phyloP scores from a whole-genome alignment of 495 filamentous ascomycete genomes.

The Aeminium ludgeri region DNA sequence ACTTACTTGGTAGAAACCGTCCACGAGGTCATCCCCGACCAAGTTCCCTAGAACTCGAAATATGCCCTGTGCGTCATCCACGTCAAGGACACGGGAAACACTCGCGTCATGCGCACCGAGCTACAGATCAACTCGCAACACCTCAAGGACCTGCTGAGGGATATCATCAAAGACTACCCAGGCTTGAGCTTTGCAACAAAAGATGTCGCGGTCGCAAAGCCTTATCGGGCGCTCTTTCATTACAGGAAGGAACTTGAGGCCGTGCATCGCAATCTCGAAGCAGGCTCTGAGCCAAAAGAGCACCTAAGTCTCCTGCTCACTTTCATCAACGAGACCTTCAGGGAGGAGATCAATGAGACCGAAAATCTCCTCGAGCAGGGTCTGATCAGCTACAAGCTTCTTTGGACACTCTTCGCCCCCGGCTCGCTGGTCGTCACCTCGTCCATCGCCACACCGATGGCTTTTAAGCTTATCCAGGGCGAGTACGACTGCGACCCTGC shows the following conservation, averaged over 20 bases:
- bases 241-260: constrained; percentile 11
- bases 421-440: constrained; percentile 3
- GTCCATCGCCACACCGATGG: not conserved
- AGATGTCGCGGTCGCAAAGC: constrained; percentile 8
- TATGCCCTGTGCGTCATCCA: constrained; percentile 11
- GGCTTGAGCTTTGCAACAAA: constrained; percentile 13
- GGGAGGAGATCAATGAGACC: constrained; percentile 4
- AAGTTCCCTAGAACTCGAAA: constrained; percentile 11
- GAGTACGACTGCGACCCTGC: not conserved
- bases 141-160: constrained; percentile 12
- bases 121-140: constrained; percentile 15
- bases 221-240: constrained; percentile 9
- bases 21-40: constrained; percentile 6
- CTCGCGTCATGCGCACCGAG: too few relatives aligned
- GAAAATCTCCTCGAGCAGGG: constrained; percentile 7
- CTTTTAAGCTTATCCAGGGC: constrained; percentile 1
- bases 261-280: constrained; percentile 1
- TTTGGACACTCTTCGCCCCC: constrained; percentile 13
- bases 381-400: constrained; percentile 6
- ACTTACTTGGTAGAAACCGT: constrained; percentile 7
- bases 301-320: constrained; percentile 9
- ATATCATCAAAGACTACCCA: constrained; percentile 7
- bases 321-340: constrained; percentile 9
- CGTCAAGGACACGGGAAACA: not conserved
- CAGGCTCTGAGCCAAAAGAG: constrained; percentile 4